Evolutionary conservation across 2,329 filamentous ascomycete species (phyloP).

Genomic region (Rhynchosporium agropyri): DNA sequence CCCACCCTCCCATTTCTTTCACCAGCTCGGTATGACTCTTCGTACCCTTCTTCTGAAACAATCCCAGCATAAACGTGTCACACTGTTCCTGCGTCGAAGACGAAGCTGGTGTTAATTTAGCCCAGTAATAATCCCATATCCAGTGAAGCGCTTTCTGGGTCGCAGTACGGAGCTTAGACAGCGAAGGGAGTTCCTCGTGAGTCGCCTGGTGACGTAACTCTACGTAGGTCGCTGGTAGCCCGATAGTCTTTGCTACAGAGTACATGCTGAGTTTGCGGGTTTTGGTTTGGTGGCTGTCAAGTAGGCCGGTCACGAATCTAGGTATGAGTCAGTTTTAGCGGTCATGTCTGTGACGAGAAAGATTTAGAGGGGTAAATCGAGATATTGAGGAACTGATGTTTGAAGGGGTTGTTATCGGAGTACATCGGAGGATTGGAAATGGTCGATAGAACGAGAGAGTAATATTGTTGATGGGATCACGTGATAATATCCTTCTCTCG

Average conservation of each 20-base stretch:
- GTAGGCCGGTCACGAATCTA: slow-evolving; percentile 78
- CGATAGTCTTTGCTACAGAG: slow-evolving; percentile 67
- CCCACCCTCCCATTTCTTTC: slow-evolving; percentile 23
- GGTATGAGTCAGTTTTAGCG: slow-evolving; percentile 17
- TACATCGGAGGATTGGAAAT: neutral
- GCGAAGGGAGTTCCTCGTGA: slow-evolving; percentile 81
- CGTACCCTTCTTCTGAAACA: slow-evolving; percentile 35
- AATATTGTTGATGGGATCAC: neutral
- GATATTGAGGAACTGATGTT: neutral
- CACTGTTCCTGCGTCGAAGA: slow-evolving; percentile 29
- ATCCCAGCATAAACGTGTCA: slow-evolving; percentile 30
- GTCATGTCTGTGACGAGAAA: neutral
- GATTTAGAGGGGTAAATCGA: neutral
- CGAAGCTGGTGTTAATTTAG: slow-evolving; percentile 44
- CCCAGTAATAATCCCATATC: slow-evolving; percentile 93
- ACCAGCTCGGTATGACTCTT: slow-evolving; percentile 27
- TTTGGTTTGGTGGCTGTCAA: slow-evolving; percentile 73
- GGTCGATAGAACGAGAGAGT: neutral
- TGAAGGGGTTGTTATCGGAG: neutral
- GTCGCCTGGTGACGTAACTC: slow-evolving; percentile 88
- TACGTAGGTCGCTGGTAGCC: slow-evolving; percentile 77
- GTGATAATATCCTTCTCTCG: neutral
- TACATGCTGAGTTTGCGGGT: slow-evolving; percentile 73
- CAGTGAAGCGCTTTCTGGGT: slow-evolving; percentile 73
- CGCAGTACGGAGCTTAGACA: slow-evolving; percentile 71